phyloP scores from a whole-genome alignment of 1,284 basidiomycete genomes.

The Dichomitus squalens region DNA sequence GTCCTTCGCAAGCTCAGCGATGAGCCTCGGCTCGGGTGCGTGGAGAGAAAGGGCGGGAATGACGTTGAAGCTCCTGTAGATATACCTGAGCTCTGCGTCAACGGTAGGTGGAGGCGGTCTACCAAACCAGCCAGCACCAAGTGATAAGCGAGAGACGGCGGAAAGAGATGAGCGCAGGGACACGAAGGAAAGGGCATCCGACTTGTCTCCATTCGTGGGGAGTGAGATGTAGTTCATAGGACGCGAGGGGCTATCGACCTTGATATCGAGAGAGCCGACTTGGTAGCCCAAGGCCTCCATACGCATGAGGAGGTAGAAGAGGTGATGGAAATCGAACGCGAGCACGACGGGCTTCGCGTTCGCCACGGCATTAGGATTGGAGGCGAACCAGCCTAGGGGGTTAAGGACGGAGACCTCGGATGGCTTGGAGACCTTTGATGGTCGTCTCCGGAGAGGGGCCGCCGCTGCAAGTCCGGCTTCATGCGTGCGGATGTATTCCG shows the following conservation, averaged over 20 bases:
- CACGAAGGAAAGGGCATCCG: conserved; percentile 78
- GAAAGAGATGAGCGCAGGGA: conserved; percentile 82
- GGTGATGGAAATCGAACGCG: conserved; percentile 76
- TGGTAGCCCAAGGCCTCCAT: conserved; percentile 78
- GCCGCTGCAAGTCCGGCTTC: conserved; percentile 71
- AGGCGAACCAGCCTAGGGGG: conserved; percentile 64
- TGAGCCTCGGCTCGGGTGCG: conserved; percentile 61
- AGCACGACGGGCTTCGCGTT: conserved; percentile 62
- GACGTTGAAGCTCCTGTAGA: conserved; percentile 88
- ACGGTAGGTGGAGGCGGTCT: conserved; percentile 56
- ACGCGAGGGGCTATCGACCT: conserved; percentile 67
- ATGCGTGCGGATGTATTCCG: conserved; percentile 69
- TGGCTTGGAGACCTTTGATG: conserved; percentile 38
- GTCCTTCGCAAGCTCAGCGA: conserved; percentile 73
- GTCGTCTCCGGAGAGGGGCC: conserved; percentile 52
- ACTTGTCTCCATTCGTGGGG: conserved; percentile 56
- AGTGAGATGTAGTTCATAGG: conserved; percentile 76
- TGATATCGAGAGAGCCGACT: conserved; percentile 82
- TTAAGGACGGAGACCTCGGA: conserved; percentile 50
- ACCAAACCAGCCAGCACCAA: conserved; percentile 73
- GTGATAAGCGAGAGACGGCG: conserved; percentile 72
- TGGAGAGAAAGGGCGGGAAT: conserved; percentile 75
- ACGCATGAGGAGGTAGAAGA: conserved; percentile 88
- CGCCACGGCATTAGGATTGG: conserved; percentile 37
- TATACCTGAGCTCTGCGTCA: conserved; percentile 79